Conservation (phyloP, 2,329 filamentous ascomycete genomes). For the Sarocladium brachiariae region DNA sequence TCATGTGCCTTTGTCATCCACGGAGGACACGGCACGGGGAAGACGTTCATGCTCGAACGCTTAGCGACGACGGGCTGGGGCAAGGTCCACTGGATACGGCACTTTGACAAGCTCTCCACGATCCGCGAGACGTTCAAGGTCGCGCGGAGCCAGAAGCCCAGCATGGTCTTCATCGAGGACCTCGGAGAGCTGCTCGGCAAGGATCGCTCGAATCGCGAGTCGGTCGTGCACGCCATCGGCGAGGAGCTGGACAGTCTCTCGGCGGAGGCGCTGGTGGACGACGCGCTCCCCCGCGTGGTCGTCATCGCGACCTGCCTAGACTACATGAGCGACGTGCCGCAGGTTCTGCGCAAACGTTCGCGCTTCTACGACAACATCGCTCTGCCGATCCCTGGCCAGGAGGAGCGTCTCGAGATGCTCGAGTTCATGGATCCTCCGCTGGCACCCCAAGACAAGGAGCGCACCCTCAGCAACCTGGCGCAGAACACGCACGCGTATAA, state of each 20-base stretch:
- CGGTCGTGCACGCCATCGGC: constrained; percentile 43
- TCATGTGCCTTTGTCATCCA: constrained; percentile 64
- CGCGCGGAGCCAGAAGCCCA: constrained; percentile 62
- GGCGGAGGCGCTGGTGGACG: constrained; percentile 26
- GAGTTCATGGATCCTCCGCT: constrained; percentile 47
- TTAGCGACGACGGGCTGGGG: constrained; percentile 65
- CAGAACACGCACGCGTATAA: constrained; percentile 83
- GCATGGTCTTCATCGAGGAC: constrained; percentile 72
- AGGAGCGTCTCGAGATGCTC: constrained; percentile 67
- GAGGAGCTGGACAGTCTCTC: constrained; percentile 51
- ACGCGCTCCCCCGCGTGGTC: constrained; percentile 50
- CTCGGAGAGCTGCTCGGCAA: constrained; percentile 64
- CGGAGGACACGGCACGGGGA: constrained; percentile 79
- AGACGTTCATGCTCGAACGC: constrained; percentile 64
- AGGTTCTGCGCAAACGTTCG: constrained; percentile 56
- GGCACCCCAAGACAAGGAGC: constrained; percentile 40
- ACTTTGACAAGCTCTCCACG: constrained; percentile 47
- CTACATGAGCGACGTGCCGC: constrained; percentile 65
- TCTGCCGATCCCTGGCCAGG: constrained; percentile 68
- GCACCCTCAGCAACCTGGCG: constrained; percentile 53
- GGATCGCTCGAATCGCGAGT: constrained; percentile 43
- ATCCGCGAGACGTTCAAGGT: constrained; percentile 64
- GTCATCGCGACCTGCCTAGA: constrained; percentile 69
- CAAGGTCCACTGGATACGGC: constrained; percentile 55
- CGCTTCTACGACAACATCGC: constrained; percentile 63